Conservation (phyloP, 176 grass and related monocot genomes). For the Oropetium thomaeum region DNA sequence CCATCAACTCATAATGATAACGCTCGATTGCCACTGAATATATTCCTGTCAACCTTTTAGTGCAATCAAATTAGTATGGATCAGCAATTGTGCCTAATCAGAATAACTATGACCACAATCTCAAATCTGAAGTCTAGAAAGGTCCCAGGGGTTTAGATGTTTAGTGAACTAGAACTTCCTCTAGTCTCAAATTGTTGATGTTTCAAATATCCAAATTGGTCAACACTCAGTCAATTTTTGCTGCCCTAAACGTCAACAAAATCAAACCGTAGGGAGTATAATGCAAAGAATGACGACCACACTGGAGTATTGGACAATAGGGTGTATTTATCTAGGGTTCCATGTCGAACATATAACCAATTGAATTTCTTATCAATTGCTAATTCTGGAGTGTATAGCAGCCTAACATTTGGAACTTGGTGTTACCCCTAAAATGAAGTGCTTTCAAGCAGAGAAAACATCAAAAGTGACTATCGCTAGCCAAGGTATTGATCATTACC, state of each 20-base stretch:
- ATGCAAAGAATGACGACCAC: not conserved
- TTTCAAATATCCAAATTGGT: too few relatives aligned
- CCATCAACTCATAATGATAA: not conserved
- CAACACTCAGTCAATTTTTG: too few relatives aligned
- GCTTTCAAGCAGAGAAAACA: not conserved
- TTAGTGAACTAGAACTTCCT: not conserved
- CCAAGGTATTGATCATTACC: not conserved
- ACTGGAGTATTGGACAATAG: not conserved
- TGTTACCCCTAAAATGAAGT: not conserved
- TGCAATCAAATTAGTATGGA: not conserved
- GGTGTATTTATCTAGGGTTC: not conserved
- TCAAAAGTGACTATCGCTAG: not conserved
- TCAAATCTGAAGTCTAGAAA: constrained; percentile 7
- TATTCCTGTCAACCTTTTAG: constrained; percentile 10
- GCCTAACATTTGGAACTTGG: not conserved
- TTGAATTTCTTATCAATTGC: not conserved
- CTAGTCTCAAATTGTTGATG: too few relatives aligned
- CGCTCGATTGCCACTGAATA: constrained; percentile 8
- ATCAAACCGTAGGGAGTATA: constrained; percentile 2
- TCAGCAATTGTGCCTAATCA: not conserved
- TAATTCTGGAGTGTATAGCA: not conserved
- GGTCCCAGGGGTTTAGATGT: not conserved
- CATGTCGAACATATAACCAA: not conserved
- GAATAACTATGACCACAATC: constrained; percentile 13
- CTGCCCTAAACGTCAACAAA: too few relatives aligned